A percentile compares a stretch with the other conserved stretches of the same genome.
phyloP scores from a whole-genome alignment of 2,329 filamentous ascomycete genomes.

The Exserohilum rostratum region DNA sequence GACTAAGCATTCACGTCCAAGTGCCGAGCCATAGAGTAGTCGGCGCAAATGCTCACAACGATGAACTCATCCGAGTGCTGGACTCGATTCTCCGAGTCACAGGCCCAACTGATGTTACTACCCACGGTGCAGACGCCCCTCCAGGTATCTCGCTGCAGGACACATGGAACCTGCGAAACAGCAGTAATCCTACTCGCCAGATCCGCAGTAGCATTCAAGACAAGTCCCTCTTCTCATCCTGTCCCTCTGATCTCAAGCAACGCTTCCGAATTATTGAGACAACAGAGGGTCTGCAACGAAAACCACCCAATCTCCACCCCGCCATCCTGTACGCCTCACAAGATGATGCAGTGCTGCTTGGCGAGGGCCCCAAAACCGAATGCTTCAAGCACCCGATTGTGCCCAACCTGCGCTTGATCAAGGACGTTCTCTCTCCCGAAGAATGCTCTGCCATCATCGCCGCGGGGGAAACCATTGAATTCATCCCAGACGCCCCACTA shows the following conservation, averaged over 20 bases:
- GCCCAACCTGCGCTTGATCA: constrained; percentile 65
- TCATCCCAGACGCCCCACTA: constrained; percentile 70
- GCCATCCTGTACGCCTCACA: constrained; percentile 68
- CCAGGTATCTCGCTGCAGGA: constrained; percentile 62
- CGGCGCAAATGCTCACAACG: constrained; percentile 56
- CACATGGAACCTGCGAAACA: constrained; percentile 64
- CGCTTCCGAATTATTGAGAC: constrained; percentile 66
- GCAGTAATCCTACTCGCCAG: constrained; percentile 49
- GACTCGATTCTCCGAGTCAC: constrained; percentile 69
- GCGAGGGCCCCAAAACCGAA: constrained; percentile 55
- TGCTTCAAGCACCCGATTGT: constrained; percentile 67
- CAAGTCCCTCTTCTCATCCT: constrained; percentile 51
- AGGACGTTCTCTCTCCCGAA: constrained; percentile 63
- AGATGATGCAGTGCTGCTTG: constrained; percentile 62
- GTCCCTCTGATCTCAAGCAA: constrained; percentile 30
- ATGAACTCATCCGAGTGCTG: constrained; percentile 61
- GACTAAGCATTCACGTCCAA: constrained; percentile 62
- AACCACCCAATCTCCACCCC: constrained; percentile 71
- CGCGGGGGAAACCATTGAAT: constrained; percentile 68
- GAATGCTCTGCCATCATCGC: constrained; percentile 72
- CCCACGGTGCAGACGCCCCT: constrained; percentile 27
- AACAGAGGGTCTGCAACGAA: constrained; percentile 64
- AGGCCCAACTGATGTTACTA: constrained; percentile 62
- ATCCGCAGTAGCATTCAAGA: constrained; percentile 66
- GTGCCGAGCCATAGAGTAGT: constrained; percentile 46